Base-by-base conservation (phyloP, 163 green algal genomes). In the Scenedesmus sp. region DNA sequence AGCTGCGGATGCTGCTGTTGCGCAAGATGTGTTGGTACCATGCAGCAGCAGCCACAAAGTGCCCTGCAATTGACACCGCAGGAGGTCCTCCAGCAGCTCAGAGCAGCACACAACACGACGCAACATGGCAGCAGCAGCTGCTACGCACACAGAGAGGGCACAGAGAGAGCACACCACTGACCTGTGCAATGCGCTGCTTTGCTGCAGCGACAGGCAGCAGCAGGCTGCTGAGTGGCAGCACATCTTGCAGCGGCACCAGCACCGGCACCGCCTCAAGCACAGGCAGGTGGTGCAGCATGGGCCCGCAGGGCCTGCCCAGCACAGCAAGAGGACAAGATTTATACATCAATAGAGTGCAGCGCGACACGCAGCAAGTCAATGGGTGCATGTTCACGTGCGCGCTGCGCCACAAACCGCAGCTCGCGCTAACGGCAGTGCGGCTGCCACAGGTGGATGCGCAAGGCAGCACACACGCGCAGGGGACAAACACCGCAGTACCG, bases 211-310 rank as follows among this genome's bases (percentile, higher is more conserved):
- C 88, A 5, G 88, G 70, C 59, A 37, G 24, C 65, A 98, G 94
- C 92, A 98, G 91, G 3, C 59, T 44, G 3, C 91, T 65, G 56
- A 98, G 92, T 3, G 96, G 95, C 86, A 98, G 86, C 35, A 96
- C 96, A 24, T 98, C 94, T 16, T 92, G 86, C 73, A 98, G 91
- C 3, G 94, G 86, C 53, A 89, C 88, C 79, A 92, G 68, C 88
- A 89, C 61, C 35, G 88, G 82, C 42, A 37, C 43, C 40, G 61
- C 68, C 16, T 89, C 88, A 30, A 92, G 88, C 61, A 89, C 81
- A 26, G 88, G 88, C 68, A 92, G 30, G 70, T 81, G 42, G 44
- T 56, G 61, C 61, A 92, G 24, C 7, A 65, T 16, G 24, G 88
- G 88, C 10, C 44, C 68, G 43, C 53, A 81, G 87, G 18, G 10